A percentile compares a stretch with the other conserved stretches of the same genome.
phyloP scores from a whole-genome alignment of 1,284 basidiomycete genomes.

The Ceratobasidium sp. region DNA sequence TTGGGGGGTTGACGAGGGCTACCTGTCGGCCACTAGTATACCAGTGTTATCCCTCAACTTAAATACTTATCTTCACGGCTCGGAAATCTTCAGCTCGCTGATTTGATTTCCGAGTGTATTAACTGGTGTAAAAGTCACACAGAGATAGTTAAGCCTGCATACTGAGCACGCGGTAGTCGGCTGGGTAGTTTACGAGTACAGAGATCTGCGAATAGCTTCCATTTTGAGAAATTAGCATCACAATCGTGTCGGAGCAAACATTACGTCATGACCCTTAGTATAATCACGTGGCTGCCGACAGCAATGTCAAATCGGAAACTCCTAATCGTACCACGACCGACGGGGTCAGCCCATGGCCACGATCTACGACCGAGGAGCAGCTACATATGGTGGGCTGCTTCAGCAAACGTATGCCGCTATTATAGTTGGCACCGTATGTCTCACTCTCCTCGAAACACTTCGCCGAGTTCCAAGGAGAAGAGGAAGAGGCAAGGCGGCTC shows the following conservation, averaged over 20 bases:
- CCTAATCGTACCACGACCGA: conserved; percentile 1
- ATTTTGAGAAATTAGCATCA: background rate
- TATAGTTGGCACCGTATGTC: conserved; percentile 22
- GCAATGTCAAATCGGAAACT: background rate
- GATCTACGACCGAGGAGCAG: conserved; percentile 28
- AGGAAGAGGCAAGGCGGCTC: conserved; percentile 30
- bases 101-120: too few species aligned
- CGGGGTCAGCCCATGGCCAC: conserved; percentile 32
- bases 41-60: too few species aligned
- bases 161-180: too few species aligned
- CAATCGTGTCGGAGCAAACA: background rate
- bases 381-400: conserved; percentile 37
- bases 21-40: too few species aligned
- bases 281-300: background rate
- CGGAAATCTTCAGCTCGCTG: too few species aligned
- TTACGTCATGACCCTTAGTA: background rate
- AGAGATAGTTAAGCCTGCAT: too few species aligned
- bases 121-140: too few species aligned
- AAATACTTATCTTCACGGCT: too few species aligned
- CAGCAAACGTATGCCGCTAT: conserved; percentile 44
- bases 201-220: background rate
- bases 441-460: conserved; percentile 38
- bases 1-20: too few species aligned
- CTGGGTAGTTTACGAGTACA: too few species aligned
- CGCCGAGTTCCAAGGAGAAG: conserved; percentile 40